Percentiles rank a stretch among this genome's conserved stretches.
phyloP scores from a whole-genome alignment of 805 yeast genomes.

The Lipomyces chichibuensis region DNA sequence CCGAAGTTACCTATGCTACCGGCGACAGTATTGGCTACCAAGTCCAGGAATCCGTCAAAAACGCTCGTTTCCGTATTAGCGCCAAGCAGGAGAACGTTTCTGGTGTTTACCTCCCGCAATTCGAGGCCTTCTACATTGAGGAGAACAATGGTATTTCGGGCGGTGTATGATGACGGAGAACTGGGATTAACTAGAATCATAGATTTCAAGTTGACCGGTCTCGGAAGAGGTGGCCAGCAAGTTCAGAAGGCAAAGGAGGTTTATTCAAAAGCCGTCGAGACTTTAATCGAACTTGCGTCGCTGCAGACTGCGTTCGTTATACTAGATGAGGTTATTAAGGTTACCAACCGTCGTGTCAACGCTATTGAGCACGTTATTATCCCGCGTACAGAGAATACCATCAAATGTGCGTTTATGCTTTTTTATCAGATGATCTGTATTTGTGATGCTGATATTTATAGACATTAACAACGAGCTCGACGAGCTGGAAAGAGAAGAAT shows the following conservation, averaged over 20 bases:
- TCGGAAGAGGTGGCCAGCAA: constrained; percentile 98
- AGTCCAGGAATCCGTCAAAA: constrained; percentile 88
- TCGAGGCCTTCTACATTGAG: constrained; percentile 81
- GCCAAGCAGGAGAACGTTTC: constrained; percentile 95
- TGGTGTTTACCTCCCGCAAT: constrained; percentile 92
- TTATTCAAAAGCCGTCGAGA: constrained; percentile 95
- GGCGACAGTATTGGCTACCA: constrained; percentile 95
- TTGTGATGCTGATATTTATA: constrained; percentile 35
- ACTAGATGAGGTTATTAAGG: constrained; percentile 95
- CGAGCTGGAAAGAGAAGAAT: constrained; percentile 97
- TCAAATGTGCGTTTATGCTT: constrained; percentile 48
- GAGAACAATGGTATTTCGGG: constrained; percentile 57
- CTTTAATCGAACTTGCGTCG: constrained; percentile 92
- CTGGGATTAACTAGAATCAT: not conserved
- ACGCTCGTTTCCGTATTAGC: constrained; percentile 83
- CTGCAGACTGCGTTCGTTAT: constrained; percentile 95
- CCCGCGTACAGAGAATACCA: constrained; percentile 96
- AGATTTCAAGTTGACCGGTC: constrained; percentile 93
- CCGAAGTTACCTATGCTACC: constrained; percentile 96
- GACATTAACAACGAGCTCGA: constrained; percentile 95
- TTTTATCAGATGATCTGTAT: not conserved
- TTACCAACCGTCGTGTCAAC: constrained; percentile 96
- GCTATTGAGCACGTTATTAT: constrained; percentile 98
- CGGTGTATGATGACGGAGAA: not conserved
- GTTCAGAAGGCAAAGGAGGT: constrained; percentile 92